Conservation (phyloP, 345 rosid genomes). For the Diplotaxis tenuifolia region DNA sequence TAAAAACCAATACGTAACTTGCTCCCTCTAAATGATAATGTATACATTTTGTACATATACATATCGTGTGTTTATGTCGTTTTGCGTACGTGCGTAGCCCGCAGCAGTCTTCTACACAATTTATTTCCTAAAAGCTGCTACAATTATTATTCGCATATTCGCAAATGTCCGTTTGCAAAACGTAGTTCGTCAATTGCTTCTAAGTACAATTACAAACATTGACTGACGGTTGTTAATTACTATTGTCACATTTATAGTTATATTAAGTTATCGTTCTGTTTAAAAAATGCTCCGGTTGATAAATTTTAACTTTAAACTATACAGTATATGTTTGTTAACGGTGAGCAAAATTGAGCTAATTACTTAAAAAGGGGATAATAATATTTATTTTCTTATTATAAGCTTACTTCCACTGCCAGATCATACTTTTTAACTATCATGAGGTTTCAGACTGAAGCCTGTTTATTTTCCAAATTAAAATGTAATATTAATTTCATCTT, state of each 20-base stretch:
- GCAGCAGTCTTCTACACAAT: slow-evolving; percentile 8
- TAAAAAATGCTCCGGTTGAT: background rate
- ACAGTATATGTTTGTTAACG: background rate
- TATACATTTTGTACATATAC: background rate
- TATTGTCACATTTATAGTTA: background rate
- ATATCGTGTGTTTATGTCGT: slow-evolving; percentile 24
- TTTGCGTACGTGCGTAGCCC: slow-evolving; percentile 22
- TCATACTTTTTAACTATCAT: background rate
- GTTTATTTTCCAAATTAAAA: background rate
- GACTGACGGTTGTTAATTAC: background rate
- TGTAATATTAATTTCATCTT: background rate
- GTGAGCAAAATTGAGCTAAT: background rate
- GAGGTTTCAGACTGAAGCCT: background rate
- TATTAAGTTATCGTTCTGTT: background rate
- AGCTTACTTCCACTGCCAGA: background rate
- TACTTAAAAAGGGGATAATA: background rate
- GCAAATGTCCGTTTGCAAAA: slow-evolving; percentile 6
- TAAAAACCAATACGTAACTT: slow-evolving; percentile 19
- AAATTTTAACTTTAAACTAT: background rate
- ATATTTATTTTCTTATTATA: background rate
- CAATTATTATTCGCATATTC: slow-evolving; percentile 6
- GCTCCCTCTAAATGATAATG: slow-evolving; percentile 8
- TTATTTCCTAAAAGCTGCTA: background rate
- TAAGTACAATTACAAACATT: slow-evolving; percentile 6
- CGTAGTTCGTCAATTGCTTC: background rate